A percentile compares a stretch with the other conserved stretches of the same genome.
Conservation (phyloP, 768 basidiomycete species). For the Daedaleopsis nitida region DNA sequence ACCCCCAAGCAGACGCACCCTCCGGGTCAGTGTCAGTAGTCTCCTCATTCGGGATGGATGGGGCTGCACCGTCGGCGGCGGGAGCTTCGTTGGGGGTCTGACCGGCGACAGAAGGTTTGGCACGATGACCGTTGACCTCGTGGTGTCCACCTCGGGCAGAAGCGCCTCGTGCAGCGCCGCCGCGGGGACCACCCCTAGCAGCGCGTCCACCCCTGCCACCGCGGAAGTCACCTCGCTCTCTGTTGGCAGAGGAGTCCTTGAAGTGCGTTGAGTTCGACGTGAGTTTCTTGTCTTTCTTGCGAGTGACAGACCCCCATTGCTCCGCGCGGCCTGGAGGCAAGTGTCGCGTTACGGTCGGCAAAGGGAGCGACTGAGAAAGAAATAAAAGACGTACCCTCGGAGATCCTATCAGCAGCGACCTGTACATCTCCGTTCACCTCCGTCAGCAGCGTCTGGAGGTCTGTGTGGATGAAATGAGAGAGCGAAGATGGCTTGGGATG, state of each 20-base stretch:
- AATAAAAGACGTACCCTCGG: slow-evolving; percentile 55
- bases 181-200: slow-evolving; percentile 50
- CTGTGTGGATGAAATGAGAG: slow-evolving; percentile 34
- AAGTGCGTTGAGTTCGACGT: slow-evolving; percentile 42
- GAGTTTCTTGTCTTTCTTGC: slow-evolving; percentile 86
- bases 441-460: slow-evolving; percentile 66
- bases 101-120: slow-evolving; percentile 36
- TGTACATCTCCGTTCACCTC: slow-evolving; percentile 73
- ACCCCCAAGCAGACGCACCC: slow-evolving; percentile 30
- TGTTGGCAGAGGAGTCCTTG: slow-evolving; percentile 52
- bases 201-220: slow-evolving; percentile 67
- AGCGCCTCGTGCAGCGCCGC: slow-evolving; percentile 43
- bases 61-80: slow-evolving; percentile 31
- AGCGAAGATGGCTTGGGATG: slow-evolving; percentile 30
- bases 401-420: slow-evolving; percentile 71
- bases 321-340: slow-evolving; percentile 59
- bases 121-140: slow-evolving; percentile 34
- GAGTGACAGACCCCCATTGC: slow-evolving; percentile 82
- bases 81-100: slow-evolving; percentile 24
- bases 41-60: slow-evolving; percentile 21
- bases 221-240: slow-evolving; percentile 53
- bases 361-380: slow-evolving; percentile 19
- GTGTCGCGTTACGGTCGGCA: slow-evolving; percentile 22
- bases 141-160: slow-evolving; percentile 53
- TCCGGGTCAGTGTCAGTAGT: slow-evolving; percentile 36